Conservation (phyloP, 2,329 filamentous ascomycete genomes). For the Trichothecium roseum region DNA sequence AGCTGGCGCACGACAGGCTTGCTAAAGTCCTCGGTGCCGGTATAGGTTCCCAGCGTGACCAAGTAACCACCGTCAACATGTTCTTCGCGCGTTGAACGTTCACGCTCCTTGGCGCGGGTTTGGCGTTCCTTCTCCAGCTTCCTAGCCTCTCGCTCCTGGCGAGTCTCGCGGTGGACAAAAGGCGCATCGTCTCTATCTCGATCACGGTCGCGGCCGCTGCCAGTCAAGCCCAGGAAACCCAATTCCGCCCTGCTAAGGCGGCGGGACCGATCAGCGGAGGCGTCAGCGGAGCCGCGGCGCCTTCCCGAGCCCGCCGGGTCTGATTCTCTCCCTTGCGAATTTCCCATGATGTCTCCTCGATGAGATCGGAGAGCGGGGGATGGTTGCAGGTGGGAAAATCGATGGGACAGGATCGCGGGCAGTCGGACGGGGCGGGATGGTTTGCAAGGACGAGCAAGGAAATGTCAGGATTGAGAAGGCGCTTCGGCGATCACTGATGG, state of each 20-base stretch:
- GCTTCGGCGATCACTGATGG: neutral
- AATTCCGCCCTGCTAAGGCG: conserved; percentile 34
- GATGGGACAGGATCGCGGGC: neutral
- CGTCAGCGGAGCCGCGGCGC: neutral
- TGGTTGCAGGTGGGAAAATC: neutral
- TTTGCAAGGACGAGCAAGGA: neutral
- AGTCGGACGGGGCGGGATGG: neutral
- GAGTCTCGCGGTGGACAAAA: conserved; percentile 69
- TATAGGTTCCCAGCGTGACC: conserved; percentile 90
- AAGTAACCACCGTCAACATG: conserved; percentile 90
- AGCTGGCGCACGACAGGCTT: conserved; percentile 81
- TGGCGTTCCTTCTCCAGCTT: conserved; percentile 73
- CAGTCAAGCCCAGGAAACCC: conserved; percentile 31
- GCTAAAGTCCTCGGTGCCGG: conserved; percentile 85
- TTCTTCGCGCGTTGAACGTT: conserved; percentile 83
- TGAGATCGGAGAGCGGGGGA: too few species aligned
- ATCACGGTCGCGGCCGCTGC: conserved; percentile 25
- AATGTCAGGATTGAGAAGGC: neutral
- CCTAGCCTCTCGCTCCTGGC: conserved; percentile 80
- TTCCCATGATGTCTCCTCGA: too few species aligned
- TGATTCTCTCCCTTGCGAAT: neutral
- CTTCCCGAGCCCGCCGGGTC: neutral
- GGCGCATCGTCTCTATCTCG: conserved; percentile 29
- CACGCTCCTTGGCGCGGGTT: conserved; percentile 69
- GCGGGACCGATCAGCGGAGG: neutral